phyloP scores from a whole-genome alignment of 768 basidiomycete genomes.

The Paxillus ammoniavirescens region DNA sequence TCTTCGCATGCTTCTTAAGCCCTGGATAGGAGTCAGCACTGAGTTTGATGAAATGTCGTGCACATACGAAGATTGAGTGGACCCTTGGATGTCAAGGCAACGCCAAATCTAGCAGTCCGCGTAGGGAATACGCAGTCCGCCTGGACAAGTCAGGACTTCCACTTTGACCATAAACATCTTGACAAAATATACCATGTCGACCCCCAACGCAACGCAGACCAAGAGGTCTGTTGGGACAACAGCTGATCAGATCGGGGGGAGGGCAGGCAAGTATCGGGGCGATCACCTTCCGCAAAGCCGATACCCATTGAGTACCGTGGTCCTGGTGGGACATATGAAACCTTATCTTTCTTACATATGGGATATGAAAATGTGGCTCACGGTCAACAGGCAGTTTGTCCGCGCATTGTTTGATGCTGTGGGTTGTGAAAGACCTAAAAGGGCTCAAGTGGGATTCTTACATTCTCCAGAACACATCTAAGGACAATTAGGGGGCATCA shows the following conservation, averaged over 20 bases:
- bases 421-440: slow-evolving; percentile 10
- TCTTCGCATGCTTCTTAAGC: slow-evolving; percentile 66
- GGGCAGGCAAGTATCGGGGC: background rate
- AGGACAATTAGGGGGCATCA: slow-evolving; percentile 3
- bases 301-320: slow-evolving; percentile 93
- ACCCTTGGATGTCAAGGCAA: slow-evolving; percentile 79
- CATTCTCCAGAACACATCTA: slow-evolving; percentile 86
- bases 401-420: slow-evolving; percentile 79
- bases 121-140: slow-evolving; percentile 95
- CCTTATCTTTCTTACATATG: background rate
- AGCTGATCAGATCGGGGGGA: background rate
- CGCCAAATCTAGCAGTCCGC: slow-evolving; percentile 87
- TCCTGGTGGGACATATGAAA: slow-evolving; percentile 42
- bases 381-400: slow-evolving; percentile 76
- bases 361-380: slow-evolving; percentile 33
- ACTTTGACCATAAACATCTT: background rate
- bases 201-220: slow-evolving; percentile 87
- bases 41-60: background rate
- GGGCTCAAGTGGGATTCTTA: slow-evolving; percentile 34
- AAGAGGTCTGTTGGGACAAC: slow-evolving; percentile 58
- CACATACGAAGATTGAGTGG: slow-evolving; percentile 75
- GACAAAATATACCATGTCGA: slow-evolving; percentile 71
- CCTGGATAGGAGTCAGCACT: slow-evolving; percentile 19
- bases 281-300: slow-evolving; percentile 84
- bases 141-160: slow-evolving; percentile 34